Percentiles rank a stretch among this genome's conserved stretches.
These are phyloP conservation scores for Claviceps sp. DNA, from an alignment of 2,329 filamentous ascomycete genomes.

Conservation along the genomic window DNA sequence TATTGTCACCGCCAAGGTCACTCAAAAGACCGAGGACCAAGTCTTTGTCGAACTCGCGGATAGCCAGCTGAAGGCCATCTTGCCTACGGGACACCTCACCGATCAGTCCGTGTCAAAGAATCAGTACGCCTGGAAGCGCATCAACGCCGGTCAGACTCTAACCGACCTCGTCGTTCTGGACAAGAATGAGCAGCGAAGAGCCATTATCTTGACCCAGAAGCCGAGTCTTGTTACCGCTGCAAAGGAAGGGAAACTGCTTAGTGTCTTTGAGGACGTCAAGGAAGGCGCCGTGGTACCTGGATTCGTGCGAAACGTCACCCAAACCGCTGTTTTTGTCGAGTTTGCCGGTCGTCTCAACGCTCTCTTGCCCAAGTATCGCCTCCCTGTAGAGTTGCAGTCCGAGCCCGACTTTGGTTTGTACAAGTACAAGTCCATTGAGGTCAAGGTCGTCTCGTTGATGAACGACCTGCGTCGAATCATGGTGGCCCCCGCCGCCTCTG, in stretches of 20 bases:
- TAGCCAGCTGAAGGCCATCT: constrained; percentile 60
- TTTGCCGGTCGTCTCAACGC: constrained; percentile 69
- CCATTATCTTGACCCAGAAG: constrained; percentile 70
- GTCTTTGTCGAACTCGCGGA: constrained; percentile 63
- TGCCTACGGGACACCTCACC: constrained; percentile 66
- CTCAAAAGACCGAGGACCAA: constrained; percentile 68
- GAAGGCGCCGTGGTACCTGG: constrained; percentile 58
- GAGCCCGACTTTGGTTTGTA: constrained; percentile 67
- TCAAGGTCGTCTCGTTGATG: constrained; percentile 62
- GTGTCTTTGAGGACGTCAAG: constrained; percentile 55
- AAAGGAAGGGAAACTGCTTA: constrained; percentile 58
- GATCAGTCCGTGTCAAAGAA: constrained; percentile 76
- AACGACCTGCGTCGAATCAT: constrained; percentile 54
- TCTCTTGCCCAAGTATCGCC: constrained; percentile 64
- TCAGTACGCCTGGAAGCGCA: constrained; percentile 61
- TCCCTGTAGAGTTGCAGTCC: constrained; percentile 55
- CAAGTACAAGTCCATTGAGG: constrained; percentile 60
- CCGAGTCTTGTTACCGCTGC: constrained; percentile 66
- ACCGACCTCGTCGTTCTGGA: constrained; percentile 75
- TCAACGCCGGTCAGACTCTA: constrained; percentile 72
- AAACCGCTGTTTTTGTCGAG: constrained; percentile 74
- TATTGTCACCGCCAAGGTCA: constrained; percentile 63
- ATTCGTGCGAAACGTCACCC: constrained; percentile 74
- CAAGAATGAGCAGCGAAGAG: constrained; percentile 64
- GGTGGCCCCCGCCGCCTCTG: constrained; percentile 33